phyloP scores from a whole-genome alignment of 1,284 basidiomycete species.

The Ceratobasidium sp. region DNA sequence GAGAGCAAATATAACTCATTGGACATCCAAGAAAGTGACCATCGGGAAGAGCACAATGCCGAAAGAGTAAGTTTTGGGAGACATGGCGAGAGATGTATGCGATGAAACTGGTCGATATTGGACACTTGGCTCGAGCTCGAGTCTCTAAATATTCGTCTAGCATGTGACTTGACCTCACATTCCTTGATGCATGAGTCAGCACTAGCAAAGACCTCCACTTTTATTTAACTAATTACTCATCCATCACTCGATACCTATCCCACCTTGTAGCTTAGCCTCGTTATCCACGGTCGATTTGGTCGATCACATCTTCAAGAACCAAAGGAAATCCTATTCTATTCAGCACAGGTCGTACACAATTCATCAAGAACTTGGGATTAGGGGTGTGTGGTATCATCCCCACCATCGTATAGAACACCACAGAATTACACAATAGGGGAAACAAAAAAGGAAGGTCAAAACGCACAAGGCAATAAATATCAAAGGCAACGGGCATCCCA shows the following conservation, averaged over 20 bases:
- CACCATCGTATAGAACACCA: neutral
- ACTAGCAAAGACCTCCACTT: neutral
- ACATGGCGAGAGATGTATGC: conserved; percentile 12
- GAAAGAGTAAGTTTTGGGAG: conserved; percentile 22
- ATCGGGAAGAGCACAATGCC: conserved; percentile 22
- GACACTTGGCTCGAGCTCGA: neutral
- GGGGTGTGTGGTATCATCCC: conserved; percentile 24
- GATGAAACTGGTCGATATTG: neutral
- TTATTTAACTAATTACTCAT: neutral
- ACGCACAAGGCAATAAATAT: conserved; percentile 41
- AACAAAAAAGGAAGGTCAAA: conserved; percentile 5
- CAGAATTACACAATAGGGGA: conserved; percentile 21
- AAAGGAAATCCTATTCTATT: conserved; percentile 37
- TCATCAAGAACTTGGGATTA: conserved; percentile 8
- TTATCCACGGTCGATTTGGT: neutral
- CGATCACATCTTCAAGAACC: neutral
- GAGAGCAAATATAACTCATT: conserved; percentile 1
- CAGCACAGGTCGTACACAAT: conserved; percentile 27
- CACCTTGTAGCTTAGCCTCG: neutral
- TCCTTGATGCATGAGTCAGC: neutral
- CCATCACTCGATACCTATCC: neutral
- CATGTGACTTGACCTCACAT: conserved; percentile 21
- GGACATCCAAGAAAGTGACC: conserved; percentile 40
- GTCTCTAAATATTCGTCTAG: neutral
- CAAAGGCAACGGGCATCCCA: neutral